Evolutionary conservation across 208 protist genomes (phyloP), one percentile per base, ranked within the genome.

Genomic region (Angomonas desouzai): DNA sequence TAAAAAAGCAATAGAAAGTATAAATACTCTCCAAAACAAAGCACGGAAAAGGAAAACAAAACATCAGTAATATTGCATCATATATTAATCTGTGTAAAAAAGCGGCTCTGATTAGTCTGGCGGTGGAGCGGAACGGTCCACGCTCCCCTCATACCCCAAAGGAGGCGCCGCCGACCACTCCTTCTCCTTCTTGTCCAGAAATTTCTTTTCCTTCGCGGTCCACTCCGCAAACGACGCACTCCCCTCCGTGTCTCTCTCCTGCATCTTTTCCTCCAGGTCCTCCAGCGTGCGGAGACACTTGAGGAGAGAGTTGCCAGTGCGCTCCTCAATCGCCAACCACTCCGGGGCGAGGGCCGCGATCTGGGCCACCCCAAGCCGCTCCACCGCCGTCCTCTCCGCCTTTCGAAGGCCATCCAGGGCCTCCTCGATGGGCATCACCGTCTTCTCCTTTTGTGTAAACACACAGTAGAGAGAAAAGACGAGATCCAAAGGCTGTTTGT

Each of bases 401-500:
- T 69, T 69, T 9, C 72, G 56, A 25, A 93, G 58, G 40, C 64
- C 55, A 22, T 29, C 61, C 11, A 91, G 59, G 45, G 90, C 32
- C 47, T 48, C 68, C 0, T 38, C 38, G 18, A 73, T 67, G 3
- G 47, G 25, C 48, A 75, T 72, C 11, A 63, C 66, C 18, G 20
- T 47, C 3, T 48, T 62, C 23, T 59, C 57, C 22, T 7, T 45
- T 1, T 69, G 65, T 0, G 76, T 76, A 55, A 87, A 74, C 48
- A 56, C 61, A 18, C 68, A 53, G 51, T 92, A 92, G 55, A 92
- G 60, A 16, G 70, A 66, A 2, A 76, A 33, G 0, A 70, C 86
- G 28, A 89, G 57, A 66, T 90, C 83, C 22, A 92, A 74, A 48
- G 86, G 83, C 64, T 83, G 74, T 22, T 71, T 65, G 18, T 87